A percentile compares a stretch with the other conserved stretches of the same genome.
Conservation (phyloP, 129 eudicot species). For the Centella asiatica region DNA sequence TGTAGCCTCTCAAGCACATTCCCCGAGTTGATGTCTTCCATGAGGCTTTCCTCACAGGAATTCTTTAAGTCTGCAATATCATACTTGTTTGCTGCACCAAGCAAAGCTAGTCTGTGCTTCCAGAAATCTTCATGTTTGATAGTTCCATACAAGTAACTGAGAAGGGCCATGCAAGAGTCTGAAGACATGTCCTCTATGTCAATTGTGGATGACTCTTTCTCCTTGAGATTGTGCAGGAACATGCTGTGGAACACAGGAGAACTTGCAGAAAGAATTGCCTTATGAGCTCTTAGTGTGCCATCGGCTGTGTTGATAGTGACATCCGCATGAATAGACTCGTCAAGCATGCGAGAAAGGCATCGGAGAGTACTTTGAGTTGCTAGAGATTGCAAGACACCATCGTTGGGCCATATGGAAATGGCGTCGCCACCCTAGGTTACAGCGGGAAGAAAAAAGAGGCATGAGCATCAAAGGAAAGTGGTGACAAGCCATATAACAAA, state of each 20-base stretch:
- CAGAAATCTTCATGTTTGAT: conserved; percentile 70
- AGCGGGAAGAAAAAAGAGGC: background rate
- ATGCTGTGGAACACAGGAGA: conserved; percentile 89
- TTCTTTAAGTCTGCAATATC: conserved; percentile 55
- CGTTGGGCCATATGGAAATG: conserved; percentile 69
- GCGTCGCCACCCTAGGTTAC: conserved; percentile 66
- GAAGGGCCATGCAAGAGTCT: conserved; percentile 77
- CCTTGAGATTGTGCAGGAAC: conserved; percentile 77
- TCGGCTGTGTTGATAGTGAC: conserved; percentile 76
- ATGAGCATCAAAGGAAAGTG: background rate
- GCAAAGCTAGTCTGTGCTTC: conserved; percentile 68
- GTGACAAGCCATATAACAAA: too few species aligned
- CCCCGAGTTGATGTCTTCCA: conserved; percentile 69
- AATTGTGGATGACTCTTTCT: conserved; percentile 79
- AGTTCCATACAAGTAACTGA: conserved; percentile 63
- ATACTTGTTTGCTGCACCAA: conserved; percentile 84
- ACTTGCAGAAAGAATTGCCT: conserved; percentile 80
- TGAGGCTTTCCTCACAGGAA: conserved; percentile 79
- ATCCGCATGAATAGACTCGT: conserved; percentile 65
- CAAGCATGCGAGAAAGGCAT: conserved; percentile 76
- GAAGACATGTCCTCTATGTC: conserved; percentile 69
- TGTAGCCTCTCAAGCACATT: conserved; percentile 95
- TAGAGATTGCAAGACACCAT: conserved; percentile 32
- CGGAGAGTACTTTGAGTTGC: conserved; percentile 54
- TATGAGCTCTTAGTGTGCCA: conserved; percentile 62